Conservation (phyloP, 306 rosid genomes). For the Mimosa pudica region DNA sequence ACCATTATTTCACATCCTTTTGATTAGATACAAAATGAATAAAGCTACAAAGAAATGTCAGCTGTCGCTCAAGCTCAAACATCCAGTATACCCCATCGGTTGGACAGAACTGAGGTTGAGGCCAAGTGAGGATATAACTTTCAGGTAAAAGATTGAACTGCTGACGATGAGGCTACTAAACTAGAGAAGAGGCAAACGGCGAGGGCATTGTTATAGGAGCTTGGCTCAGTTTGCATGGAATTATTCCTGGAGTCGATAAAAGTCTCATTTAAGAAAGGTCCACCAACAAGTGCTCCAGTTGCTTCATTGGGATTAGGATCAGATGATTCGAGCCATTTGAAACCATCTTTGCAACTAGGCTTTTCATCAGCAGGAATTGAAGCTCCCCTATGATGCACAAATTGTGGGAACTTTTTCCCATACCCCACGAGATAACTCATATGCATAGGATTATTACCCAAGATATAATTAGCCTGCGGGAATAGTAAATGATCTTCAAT, state of each 20-base stretch:
- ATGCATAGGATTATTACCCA: constrained; percentile 84
- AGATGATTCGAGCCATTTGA: constrained; percentile 63
- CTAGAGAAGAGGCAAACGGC: constrained; percentile 87
- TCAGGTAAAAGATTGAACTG: constrained; percentile 64
- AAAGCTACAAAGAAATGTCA: constrained; percentile 29
- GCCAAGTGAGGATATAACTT: constrained; percentile 14
- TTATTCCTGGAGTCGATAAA: constrained; percentile 79
- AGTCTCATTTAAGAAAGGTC: constrained; percentile 83
- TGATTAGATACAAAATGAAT: constrained; percentile 33
- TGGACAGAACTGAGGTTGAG: background rate
- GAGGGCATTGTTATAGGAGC: constrained; percentile 87
- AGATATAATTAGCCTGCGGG: constrained; percentile 80
- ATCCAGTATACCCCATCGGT: background rate
- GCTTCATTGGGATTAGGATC: constrained; percentile 89
- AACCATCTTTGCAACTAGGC: constrained; percentile 77
- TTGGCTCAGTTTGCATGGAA: constrained; percentile 86
- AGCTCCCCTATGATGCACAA: constrained; percentile 97
- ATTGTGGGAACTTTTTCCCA: constrained; percentile 77
- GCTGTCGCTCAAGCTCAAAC: background rate
- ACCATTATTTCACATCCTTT: constrained; percentile 14
- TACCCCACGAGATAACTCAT: constrained; percentile 92
- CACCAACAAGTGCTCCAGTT: constrained; percentile 92
- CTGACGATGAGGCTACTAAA: constrained; percentile 89
- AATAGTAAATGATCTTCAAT: constrained; percentile 17
- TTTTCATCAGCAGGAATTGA: constrained; percentile 71